These are phyloP conservation scores for Syncephalastrum monosporum DNA, from an alignment of 371 early-diverging fungal species.

Conservation along the genomic window DNA sequence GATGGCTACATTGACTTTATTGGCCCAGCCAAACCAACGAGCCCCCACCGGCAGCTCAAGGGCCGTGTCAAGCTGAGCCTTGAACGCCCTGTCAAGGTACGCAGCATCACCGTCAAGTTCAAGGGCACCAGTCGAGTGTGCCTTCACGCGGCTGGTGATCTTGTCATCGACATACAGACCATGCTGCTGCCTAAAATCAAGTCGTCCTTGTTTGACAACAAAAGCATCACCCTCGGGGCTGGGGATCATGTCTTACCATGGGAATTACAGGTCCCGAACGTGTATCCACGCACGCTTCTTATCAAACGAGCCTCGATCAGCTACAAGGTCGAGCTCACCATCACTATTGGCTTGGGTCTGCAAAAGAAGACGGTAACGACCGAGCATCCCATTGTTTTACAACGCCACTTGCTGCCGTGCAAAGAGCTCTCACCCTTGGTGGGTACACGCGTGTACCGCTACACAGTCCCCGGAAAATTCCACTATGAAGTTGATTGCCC, in stretches of 20 bases:
- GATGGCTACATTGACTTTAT: slow-evolving; percentile 36
- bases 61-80: slow-evolving; percentile 31
- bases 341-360: slow-evolving; percentile 19
- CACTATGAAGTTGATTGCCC: slow-evolving; percentile 46
- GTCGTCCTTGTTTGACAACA: slow-evolving; percentile 21
- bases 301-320: slow-evolving; percentile 32
- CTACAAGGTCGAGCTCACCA: slow-evolving; percentile 33
- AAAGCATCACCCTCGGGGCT: slow-evolving; percentile 16
- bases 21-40: slow-evolving; percentile 29
- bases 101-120: slow-evolving; percentile 39
- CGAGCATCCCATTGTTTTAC: slow-evolving; percentile 36
- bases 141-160: slow-evolving; percentile 12
- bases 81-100: slow-evolving; percentile 33
- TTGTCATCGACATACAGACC: slow-evolving; percentile 12
- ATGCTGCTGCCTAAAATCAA: slow-evolving; percentile 38
- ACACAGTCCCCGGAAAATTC: slow-evolving; percentile 41
- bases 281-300: slow-evolving; percentile 33
- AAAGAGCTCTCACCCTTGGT: slow-evolving; percentile 34
- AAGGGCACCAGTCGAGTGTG: slow-evolving; percentile 35
- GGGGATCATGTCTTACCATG: slow-evolving; percentile 38
- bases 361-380: slow-evolving; percentile 31
- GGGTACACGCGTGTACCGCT: slow-evolving; percentile 31
- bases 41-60: slow-evolving; percentile 16
- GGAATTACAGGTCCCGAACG: slow-evolving; percentile 36
- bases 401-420: slow-evolving; percentile 32